Percentiles rank a stretch among this genome's conserved stretches.
Evolutionary conservation across 164 flowering plant genomes (phyloP).

Genomic region (Cinnamomum micranthum): DNA sequence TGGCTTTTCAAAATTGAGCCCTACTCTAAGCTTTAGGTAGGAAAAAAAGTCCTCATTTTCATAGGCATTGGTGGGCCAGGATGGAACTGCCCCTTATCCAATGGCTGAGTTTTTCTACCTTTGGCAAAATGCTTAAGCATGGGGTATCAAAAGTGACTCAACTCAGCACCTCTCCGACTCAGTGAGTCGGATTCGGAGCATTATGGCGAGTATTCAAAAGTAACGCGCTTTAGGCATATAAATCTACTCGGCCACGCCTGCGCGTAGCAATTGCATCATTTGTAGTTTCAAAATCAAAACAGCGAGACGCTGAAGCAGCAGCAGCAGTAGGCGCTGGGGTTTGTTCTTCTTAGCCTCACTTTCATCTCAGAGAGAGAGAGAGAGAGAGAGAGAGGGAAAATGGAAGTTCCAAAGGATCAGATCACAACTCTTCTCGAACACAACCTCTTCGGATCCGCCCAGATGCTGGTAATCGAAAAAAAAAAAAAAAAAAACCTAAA

Average conservation of each 20-base stretch:
- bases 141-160: no score
- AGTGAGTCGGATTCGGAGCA: no score
- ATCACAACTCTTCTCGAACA: slow-evolving; percentile 64
- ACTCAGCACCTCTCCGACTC: not conserved
- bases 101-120: no score
- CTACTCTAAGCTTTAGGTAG: no score
- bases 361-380: no score
- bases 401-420: slow-evolving; percentile 85
- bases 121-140: no score
- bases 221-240: not conserved
- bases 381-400: slow-evolving; percentile 7
- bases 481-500: not conserved
- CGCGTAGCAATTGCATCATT: not conserved
- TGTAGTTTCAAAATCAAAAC: not conserved
- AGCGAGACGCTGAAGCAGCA: not conserved
- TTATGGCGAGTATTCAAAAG: not conserved
- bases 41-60: no score
- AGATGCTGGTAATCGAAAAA: slow-evolving; percentile 52
- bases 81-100: no score
- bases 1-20: no score
- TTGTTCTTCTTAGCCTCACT: no score
- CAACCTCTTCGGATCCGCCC: slow-evolving; percentile 72
- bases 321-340: not conserved
- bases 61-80: no score
- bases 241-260: not conserved